Percentiles rank a stretch among this genome's conserved stretches.
Evolutionary conservation across 1,284 basidiomycete species (phyloP).

Genomic region (Cryptococcus maquisensis): DNA sequence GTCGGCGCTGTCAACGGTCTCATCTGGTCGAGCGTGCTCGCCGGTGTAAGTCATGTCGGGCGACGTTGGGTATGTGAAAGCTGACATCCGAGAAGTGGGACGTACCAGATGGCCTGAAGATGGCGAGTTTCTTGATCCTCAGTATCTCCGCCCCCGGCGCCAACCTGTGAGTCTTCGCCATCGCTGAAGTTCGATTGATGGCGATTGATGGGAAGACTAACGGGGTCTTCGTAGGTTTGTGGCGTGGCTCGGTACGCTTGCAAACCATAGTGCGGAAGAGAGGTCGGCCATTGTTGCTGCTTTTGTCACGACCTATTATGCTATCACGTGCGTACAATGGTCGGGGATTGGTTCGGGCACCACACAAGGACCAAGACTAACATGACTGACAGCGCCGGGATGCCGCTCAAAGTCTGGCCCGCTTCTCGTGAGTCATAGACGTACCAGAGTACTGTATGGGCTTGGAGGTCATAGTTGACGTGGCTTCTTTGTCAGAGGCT

Average conservation of each 20-base stretch:
- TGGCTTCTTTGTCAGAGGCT: too few relatives aligned
- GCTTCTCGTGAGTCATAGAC: not conserved
- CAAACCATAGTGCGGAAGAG: slow-evolving; percentile 15
- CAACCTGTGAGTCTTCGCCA: slow-evolving; percentile 6
- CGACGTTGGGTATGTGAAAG: too few relatives aligned
- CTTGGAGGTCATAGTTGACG: too few relatives aligned
- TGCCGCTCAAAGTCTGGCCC: slow-evolving; percentile 15
- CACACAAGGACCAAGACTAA: not conserved
- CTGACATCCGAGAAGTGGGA: slow-evolving; percentile 6
- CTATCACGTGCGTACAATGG: slow-evolving; percentile 2
- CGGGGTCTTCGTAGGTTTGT: slow-evolving; percentile 3
- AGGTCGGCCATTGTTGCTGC: slow-evolving; percentile 11
- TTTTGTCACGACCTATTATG: slow-evolving; percentile 9
- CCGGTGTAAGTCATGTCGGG: slow-evolving; percentile 9
- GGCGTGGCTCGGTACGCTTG: slow-evolving; percentile 9
- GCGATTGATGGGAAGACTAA: not conserved
- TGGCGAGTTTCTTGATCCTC: slow-evolving; percentile 13
- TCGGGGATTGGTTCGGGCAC: not conserved
- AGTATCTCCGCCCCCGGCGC: slow-evolving; percentile 3
- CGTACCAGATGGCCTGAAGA: slow-evolving; percentile 10
- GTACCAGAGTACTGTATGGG: not conserved
- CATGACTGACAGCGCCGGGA: slow-evolving; percentile 2
- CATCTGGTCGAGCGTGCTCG: slow-evolving; percentile 8
- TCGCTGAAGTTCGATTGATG: not conserved
- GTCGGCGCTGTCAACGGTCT: slow-evolving; percentile 2